Evolutionary conservation across 805 yeast species (phyloP).

Genomic region (Priceomyces carsonii): DNA sequence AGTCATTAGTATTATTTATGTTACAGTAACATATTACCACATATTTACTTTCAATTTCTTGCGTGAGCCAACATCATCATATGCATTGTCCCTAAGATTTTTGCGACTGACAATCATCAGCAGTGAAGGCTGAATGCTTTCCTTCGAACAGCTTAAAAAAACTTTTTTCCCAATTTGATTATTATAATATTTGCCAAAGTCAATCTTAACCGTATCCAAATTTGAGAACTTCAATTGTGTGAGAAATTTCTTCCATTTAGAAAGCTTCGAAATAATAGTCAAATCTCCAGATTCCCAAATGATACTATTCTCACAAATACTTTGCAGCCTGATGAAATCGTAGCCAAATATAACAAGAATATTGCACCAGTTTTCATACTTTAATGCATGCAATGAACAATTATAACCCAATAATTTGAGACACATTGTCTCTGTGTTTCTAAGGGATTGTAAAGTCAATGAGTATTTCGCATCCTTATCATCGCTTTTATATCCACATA

Average conservation of each 20-base stretch:
- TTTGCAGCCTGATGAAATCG: slow-evolving; percentile 40
- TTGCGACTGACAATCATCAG: no score
- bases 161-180: slow-evolving; percentile 32
- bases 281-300: slow-evolving; percentile 25
- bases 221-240: slow-evolving; percentile 20
- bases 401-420: slow-evolving; percentile 58
- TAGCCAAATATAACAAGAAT: slow-evolving; percentile 42
- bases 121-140: background rate
- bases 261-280: slow-evolving; percentile 20
- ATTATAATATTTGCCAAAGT: slow-evolving; percentile 27
- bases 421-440: slow-evolving; percentile 52
- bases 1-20: no score
- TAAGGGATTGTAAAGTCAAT: slow-evolving; percentile 50
- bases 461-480: slow-evolving; percentile 5
- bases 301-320: slow-evolving; percentile 23
- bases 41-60: no score
- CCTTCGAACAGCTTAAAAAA: slow-evolving; percentile 16
- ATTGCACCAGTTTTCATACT: slow-evolving; percentile 51
- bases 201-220: slow-evolving; percentile 23
- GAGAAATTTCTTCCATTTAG: slow-evolving; percentile 31
- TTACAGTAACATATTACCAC: no score
- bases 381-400: slow-evolving; percentile 49
- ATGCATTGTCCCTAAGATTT: no score
- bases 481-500: slow-evolving; percentile 52
- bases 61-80: no score